A percentile compares a stretch with the other conserved stretches of the same genome.
Conservation (phyloP, 148 eudicot species). For the Hydrangea macrophylla region DNA sequence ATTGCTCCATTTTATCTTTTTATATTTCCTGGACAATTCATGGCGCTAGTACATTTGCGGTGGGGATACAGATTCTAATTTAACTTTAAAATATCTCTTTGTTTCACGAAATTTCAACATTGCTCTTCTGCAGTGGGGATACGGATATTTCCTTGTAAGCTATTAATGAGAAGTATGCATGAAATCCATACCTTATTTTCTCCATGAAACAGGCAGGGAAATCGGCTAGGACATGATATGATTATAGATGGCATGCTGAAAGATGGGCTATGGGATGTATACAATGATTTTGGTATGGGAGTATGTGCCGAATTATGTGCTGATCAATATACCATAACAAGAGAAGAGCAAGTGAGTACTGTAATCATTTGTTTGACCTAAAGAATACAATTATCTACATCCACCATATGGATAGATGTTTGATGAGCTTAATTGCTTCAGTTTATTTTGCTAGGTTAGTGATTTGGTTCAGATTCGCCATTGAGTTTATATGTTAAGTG, state of each 20-base stretch:
- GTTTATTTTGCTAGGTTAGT: not conserved
- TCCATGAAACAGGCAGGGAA: slow-evolving; percentile 57
- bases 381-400: not conserved
- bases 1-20: not conserved
- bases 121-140: not conserved
- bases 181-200: not conserved
- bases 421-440: not conserved
- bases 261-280: slow-evolving; percentile 99
- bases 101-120: not conserved
- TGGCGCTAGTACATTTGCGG: not conserved
- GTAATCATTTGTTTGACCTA: not conserved
- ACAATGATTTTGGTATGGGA: slow-evolving; percentile 98
- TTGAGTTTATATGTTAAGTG: not conserved
- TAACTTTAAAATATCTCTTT: not conserved
- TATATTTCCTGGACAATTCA: slow-evolving; percentile 1
- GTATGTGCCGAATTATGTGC: slow-evolving; percentile 92
- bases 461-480: slow-evolving; percentile 2
- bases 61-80: too few species aligned
- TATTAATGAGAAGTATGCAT: not conserved
- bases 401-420: not conserved
- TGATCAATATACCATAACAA: slow-evolving; percentile 52
- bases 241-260: slow-evolving; percentile 91
- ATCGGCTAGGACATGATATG: slow-evolving; percentile 90
- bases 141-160: not conserved
- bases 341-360: slow-evolving; percentile 74